Conservation (phyloP, 1,284 basidiomycete species). For the Takashimella koratensis region DNA sequence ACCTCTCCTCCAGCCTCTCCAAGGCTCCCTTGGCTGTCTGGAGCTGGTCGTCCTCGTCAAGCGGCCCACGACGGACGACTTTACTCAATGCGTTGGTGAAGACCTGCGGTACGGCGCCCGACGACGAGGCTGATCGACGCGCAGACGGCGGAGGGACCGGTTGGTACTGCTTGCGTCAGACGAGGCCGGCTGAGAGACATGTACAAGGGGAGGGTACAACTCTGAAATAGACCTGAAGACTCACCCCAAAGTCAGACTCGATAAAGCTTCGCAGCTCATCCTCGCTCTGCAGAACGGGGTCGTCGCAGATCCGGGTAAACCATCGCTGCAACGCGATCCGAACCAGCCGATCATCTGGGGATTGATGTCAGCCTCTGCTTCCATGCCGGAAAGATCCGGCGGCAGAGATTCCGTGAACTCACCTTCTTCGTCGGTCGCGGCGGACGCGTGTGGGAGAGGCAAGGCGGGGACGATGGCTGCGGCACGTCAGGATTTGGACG, state of each 20-base stretch:
- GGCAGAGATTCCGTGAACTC: slow-evolving; percentile 8
- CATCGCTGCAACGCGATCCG: slow-evolving; percentile 88
- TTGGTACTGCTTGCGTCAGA: slow-evolving; percentile 26
- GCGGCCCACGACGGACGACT: slow-evolving; percentile 44
- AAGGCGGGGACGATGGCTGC: slow-evolving; percentile 79
- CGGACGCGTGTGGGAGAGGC: slow-evolving; percentile 85
- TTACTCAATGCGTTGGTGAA: slow-evolving; percentile 46
- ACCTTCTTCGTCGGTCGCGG: slow-evolving; percentile 89
- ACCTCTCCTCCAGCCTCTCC: slow-evolving; percentile 81
- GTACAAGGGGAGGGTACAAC: too few relatives aligned
- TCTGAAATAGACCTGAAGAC: slow-evolving; percentile 26
- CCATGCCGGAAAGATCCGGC: background rate
- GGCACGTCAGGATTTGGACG: background rate
- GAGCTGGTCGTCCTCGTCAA: slow-evolving; percentile 60
- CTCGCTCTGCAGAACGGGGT: slow-evolving; percentile 76
- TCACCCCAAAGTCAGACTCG: slow-evolving; percentile 85
- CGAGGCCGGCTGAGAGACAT: too few relatives aligned
- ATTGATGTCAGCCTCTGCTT: background rate
- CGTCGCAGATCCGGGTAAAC: slow-evolving; percentile 83
- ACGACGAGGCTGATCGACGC: slow-evolving; percentile 59
- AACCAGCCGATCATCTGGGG: slow-evolving; percentile 74
- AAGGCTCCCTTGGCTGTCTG: slow-evolving; percentile 83
- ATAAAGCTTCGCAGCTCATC: slow-evolving; percentile 89
- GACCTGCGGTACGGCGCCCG: slow-evolving; percentile 40
- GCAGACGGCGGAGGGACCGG: slow-evolving; percentile 57